Base-by-base conservation (phyloP, 2,329 filamentous ascomycete species). In the Plenodomus lindquistii region DNA sequence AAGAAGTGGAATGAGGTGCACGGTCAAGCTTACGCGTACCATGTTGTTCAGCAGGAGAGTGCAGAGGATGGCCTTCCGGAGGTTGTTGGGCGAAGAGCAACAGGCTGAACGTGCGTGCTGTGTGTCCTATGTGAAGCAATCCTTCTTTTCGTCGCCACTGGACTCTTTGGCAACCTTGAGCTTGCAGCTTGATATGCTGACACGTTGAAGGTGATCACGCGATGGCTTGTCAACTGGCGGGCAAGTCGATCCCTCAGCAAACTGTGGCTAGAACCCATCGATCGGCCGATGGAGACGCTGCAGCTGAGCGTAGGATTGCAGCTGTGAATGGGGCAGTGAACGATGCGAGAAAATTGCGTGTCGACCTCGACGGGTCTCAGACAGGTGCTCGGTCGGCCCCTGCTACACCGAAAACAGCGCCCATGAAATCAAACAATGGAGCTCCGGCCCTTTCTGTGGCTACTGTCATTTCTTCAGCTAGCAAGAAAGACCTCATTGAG, bases 41-140 rank as follows among this genome's bases (percentile, higher is more conserved):
- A 36, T 5, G 38, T 54, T 13, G 44, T 59, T 3, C 39, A 42
- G 16, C 27, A 40, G 11, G 55, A 59, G 8, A 46, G 50, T 20
- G 36, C 16, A 10, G 45, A 39, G 19, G 3, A n/a, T 34, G 4
- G 21, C 18, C 9, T 50, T 50, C 39, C 37, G 17, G 9, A 34
- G 44, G 8, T 31, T 59, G 4, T 10, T 54, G 6, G 34, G n/a
- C 10, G 50, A 59, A 22, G 53, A 59, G 34, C 37, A 37, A 34
- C 42, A 50, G 17, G 55, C 53, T 20, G 41, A 41, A 5, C 40
- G 50, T 48, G 41, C 29, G 53, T 37, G 5, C n/a, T 17, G 19
- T 4, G 24, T 19, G 17, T 1, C 3, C 35, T 9, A 4, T 37
- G 8, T n/a, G n/a, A n/a, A n/a, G n/a, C 35, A 18, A 11, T 18